Evolutionary conservation across 331 rosid species (phyloP), one percentile per base, ranked within the genome.

Genomic region (Malus hybrid): DNA sequence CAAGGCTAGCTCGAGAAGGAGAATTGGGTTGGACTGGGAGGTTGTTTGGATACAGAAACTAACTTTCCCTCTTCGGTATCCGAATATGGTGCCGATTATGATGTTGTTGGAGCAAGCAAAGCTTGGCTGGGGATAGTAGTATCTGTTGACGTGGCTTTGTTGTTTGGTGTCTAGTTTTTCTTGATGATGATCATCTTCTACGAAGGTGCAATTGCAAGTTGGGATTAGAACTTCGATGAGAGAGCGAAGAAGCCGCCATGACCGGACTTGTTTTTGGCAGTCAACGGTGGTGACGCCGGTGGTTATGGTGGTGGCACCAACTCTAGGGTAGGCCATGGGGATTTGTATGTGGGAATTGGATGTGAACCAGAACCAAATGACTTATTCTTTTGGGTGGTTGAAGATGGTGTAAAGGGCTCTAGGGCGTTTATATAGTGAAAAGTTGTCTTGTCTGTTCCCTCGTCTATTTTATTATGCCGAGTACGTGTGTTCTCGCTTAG

Each of bases 231-330:
- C 83, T 62, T 91, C 84, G n/a, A 85, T 44, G 32, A 93, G 88
- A 18, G 90, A 88, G 66, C 96, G 97, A 20, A 93, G 91, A 6
- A 93, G 82, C 76, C 90, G 84, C 96, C 96, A 93, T 61, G 98
- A 91, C 36, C 97, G 87, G 63, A 91, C 98, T 85, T 93, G 95
- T 55, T 91, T 93, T 22, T 93, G 95, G 84, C 98, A 93, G 72
- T 91, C 98, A 14, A 93, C 97, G n/a, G 87, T 72, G 77, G 91
- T 87, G 75, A 87, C 88, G 5, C 83, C 80, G 60, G 42, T 79
- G 30, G 75, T 73, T 39, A 82, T 71, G 82, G 28, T 79, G 73
- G 77, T 36, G 33, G 80, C 80, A 42, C 82, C 86, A 33, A 79
- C 63, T 63, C 74, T 60, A 14, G 81, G 83, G 69, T 71, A 68